These are phyloP conservation scores for Psophocarpus tetragonolobus DNA, from an alignment of 306 rosid genomes.

Conservation along the genomic window DNA sequence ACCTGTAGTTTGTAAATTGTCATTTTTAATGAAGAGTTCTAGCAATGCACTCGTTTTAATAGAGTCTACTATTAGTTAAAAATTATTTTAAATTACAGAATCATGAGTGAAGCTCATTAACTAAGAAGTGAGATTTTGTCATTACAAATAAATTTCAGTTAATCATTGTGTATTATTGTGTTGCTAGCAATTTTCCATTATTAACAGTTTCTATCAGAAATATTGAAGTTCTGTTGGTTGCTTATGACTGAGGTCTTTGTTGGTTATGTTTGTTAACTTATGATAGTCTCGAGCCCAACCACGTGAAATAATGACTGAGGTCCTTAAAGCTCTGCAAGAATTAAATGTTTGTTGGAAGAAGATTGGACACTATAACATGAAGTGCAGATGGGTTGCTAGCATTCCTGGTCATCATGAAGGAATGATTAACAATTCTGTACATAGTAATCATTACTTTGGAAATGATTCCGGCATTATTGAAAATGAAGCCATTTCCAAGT, in stretches of 20 bases:
- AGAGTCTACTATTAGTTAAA: background rate
- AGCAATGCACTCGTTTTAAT: background rate
- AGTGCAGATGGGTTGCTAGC: conserved; percentile 76
- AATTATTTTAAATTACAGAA: background rate
- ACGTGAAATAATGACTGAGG: conserved; percentile 89
- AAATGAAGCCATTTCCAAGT: conserved; percentile 51
- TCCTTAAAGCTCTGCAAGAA: conserved; percentile 79
- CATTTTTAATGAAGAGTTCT: background rate
- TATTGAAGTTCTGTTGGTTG: conserved; percentile 26
- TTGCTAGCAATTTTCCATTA: background rate
- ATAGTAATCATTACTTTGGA: conserved; percentile 54
- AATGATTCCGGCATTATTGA: conserved; percentile 62
- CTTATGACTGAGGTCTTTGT: conserved; percentile 28
- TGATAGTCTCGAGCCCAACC: conserved; percentile 87
- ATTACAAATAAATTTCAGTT: background rate
- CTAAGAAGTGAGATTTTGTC: background rate
- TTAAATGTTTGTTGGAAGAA: conserved; percentile 84
- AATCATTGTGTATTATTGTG: background rate
- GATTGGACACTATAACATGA: conserved; percentile 93
- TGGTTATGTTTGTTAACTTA: conserved; percentile 31
- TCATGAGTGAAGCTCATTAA: background rate
- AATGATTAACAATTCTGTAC: conserved; percentile 60
- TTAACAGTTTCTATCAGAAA: background rate
- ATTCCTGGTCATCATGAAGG: conserved; percentile 62
- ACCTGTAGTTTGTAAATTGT: conserved; percentile 14